phyloP scores from a whole-genome alignment of 495 filamentous ascomycete species.

The Barbatosphaeria neglecta region DNA sequence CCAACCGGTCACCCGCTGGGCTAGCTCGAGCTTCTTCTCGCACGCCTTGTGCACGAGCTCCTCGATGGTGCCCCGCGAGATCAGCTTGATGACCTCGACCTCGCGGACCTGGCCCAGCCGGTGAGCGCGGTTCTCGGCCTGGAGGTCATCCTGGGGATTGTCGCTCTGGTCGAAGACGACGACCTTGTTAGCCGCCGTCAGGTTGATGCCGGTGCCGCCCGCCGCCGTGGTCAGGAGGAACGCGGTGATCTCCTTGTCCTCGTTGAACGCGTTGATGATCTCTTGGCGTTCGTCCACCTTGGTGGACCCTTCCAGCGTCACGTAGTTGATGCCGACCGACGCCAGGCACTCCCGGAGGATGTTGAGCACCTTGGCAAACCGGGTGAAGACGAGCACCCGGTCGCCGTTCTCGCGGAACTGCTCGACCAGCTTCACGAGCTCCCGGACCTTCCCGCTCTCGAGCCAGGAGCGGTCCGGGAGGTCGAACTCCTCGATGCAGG shows the following conservation, averaged over 20 bases:
- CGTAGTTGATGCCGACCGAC: slow-evolving; percentile 58
- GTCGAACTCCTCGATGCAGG: slow-evolving; percentile 57
- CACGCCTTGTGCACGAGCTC: slow-evolving; percentile 85
- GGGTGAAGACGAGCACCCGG: slow-evolving; percentile 76
- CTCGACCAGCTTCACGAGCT: slow-evolving; percentile 59
- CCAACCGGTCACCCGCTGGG: slow-evolving; percentile 55
- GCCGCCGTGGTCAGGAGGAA: slow-evolving; percentile 91
- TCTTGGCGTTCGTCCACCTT: slow-evolving; percentile 73
- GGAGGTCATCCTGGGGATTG: slow-evolving; percentile 92
- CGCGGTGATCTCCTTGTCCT: slow-evolving; percentile 65
- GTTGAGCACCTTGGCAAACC: slow-evolving; percentile 85
- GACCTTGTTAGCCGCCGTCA: slow-evolving; percentile 91
- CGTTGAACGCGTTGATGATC: slow-evolving; percentile 75
- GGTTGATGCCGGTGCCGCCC: slow-evolving; percentile 89
- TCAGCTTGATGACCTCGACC: slow-evolving; percentile 73
- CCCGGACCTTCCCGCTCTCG: slow-evolving; percentile 80
- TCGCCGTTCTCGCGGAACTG: slow-evolving; percentile 73
- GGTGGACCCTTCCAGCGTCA: slow-evolving; percentile 76
- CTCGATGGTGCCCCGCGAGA: slow-evolving; percentile 78
- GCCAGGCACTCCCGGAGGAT: slow-evolving; percentile 76
- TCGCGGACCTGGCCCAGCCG: slow-evolving; percentile 81
- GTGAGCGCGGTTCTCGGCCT: slow-evolving; percentile 94
- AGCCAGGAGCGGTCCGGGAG: slow-evolving; percentile 74
- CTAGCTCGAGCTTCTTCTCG: slow-evolving; percentile 84
- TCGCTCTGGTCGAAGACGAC: slow-evolving; percentile 93